phyloP scores from a whole-genome alignment of 78 protist genomes.

The Protostelium mycophagum region DNA sequence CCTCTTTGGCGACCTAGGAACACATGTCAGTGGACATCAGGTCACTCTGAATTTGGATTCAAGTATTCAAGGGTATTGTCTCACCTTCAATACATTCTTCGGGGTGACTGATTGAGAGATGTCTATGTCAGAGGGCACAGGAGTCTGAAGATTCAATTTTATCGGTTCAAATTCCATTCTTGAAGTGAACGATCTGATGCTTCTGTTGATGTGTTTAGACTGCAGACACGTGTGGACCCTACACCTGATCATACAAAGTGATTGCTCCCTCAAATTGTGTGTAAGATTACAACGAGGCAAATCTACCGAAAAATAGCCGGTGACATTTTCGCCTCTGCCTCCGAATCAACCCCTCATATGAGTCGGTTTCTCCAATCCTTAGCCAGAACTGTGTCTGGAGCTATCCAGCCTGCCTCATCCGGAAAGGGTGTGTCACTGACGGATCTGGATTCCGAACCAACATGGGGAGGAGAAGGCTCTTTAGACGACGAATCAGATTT shows the following conservation, averaged over 20 bases:
- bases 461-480: not conserved
- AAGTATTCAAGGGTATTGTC: not conserved
- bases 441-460: not conserved
- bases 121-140: constrained; percentile 83
- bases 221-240: too few species aligned
- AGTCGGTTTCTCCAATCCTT: not conserved
- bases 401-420: not conserved
- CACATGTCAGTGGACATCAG: not conserved
- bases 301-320: too few species aligned
- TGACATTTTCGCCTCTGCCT: too few species aligned
- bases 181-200: too few species aligned
- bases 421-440: not conserved
- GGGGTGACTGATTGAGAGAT: constrained; percentile 70
- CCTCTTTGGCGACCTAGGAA: not conserved
- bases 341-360: too few species aligned
- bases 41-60: not conserved
- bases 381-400: not conserved
- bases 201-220: too few species aligned
- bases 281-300: too few species aligned
- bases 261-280: too few species aligned
- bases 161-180: constrained; percentile 19
- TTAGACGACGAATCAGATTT: not conserved
- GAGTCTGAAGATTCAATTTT: constrained; percentile 30
- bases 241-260: too few species aligned
- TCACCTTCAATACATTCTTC: constrained; percentile 13